phyloP scores from a whole-genome alignment of 1,139 yeast species.

The Pichia sp. region DNA sequence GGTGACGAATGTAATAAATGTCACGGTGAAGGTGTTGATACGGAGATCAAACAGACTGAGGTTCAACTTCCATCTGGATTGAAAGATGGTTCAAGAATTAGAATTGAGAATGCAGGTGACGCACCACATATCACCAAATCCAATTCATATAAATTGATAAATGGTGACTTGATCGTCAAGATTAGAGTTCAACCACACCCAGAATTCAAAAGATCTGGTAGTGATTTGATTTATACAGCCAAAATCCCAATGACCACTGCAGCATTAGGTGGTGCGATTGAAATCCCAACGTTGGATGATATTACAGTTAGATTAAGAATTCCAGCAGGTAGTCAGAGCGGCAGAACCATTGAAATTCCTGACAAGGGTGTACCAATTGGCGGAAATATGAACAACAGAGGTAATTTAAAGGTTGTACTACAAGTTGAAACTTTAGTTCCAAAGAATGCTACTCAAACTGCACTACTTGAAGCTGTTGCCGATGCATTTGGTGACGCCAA shows the following conservation, averaged over 20 bases:
- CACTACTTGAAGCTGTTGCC: slow-evolving; percentile 91
- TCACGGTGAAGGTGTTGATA: slow-evolving; percentile 83
- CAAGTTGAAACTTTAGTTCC: slow-evolving; percentile 69
- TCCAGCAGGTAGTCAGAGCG: slow-evolving; percentile 81
- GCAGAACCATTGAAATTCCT: slow-evolving; percentile 67
- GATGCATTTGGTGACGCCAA: slow-evolving; percentile 74
- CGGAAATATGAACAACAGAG: slow-evolving; percentile 46
- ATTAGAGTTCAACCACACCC: slow-evolving; percentile 71
- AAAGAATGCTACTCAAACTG: slow-evolving; percentile 78
- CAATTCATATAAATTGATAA: slow-evolving; percentile 51
- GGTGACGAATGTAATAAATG: slow-evolving; percentile 71
- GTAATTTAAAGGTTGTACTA: slow-evolving; percentile 72
- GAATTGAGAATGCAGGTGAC: slow-evolving; percentile 87
- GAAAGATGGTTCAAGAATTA: slow-evolving; percentile 75
- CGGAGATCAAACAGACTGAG: slow-evolving; percentile 56
- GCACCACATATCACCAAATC: slow-evolving; percentile 70
- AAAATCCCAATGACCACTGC: slow-evolving; percentile 92
- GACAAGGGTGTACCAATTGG: slow-evolving; percentile 82
- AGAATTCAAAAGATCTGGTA: slow-evolving; percentile 55
- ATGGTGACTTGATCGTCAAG: slow-evolving; percentile 84
- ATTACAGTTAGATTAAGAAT: slow-evolving; percentile 63
- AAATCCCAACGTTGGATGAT: slow-evolving; percentile 78
- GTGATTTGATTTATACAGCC: slow-evolving; percentile 54
- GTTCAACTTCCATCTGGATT: slow-evolving; percentile 88
- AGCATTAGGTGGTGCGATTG: slow-evolving; percentile 84